A percentile compares a stretch with the other conserved stretches of the same genome.
Conservation (phyloP, 75 land plant species). For the Selaginella moellendorffii region DNA sequence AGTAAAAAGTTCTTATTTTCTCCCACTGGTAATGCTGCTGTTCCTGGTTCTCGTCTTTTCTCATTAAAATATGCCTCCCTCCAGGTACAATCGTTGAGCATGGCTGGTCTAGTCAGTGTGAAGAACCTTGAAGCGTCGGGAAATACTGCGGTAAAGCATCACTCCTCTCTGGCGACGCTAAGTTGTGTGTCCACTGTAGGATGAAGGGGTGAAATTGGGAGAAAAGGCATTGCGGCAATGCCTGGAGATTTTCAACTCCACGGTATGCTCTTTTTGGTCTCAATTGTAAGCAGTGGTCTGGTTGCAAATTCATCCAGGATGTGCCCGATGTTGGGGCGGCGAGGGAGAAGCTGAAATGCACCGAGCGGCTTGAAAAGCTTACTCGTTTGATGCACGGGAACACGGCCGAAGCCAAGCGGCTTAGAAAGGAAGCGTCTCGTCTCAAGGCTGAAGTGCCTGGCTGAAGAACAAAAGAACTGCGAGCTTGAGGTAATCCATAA, state of each 20-base stretch:
- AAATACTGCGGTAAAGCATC: neutral
- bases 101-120: constrained; percentile 13
- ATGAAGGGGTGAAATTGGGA: neutral
- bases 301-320: neutral
- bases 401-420: neutral
- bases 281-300: neutral
- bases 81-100: constrained; percentile 16
- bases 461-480: no score
- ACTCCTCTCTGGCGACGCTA: neutral
- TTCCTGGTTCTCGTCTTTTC: neutral
- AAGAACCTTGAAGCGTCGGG: constrained; percentile 12
- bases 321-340: neutral
- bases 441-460: neutral
- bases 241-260: neutral
- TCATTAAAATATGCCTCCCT: no score
- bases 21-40: neutral
- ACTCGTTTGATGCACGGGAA: neutral
- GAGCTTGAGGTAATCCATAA: no score
- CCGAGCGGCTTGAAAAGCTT: neutral
- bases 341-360: neutral
- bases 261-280: neutral
- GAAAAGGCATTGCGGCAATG: neutral
- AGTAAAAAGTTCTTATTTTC: neutral
- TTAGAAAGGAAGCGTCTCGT: neutral
- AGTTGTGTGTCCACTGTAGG: neutral